These are phyloP conservation scores for Hypoxylon sp. DNA, from an alignment of 2,329 filamentous ascomycete genomes.

Conservation along the genomic window DNA sequence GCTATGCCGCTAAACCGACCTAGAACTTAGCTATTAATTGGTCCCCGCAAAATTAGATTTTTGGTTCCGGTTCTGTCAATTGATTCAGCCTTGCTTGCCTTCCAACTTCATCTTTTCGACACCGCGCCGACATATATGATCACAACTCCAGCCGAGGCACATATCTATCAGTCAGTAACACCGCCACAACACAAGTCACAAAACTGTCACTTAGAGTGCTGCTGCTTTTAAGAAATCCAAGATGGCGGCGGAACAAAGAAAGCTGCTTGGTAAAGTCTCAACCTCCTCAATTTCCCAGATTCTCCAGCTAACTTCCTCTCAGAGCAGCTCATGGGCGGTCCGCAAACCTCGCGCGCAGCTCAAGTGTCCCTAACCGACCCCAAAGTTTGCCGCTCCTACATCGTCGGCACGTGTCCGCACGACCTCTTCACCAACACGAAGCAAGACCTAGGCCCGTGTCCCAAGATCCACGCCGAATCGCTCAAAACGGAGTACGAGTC, in stretches of 20 bases:
- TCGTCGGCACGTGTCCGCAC: conserved; percentile 94
- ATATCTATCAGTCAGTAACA: neutral
- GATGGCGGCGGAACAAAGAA: conserved; percentile 98
- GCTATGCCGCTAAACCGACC: conserved; percentile 28
- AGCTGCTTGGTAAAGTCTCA: conserved; percentile 79
- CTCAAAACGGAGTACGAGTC: conserved; percentile 91
- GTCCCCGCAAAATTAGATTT: conserved; percentile 46
- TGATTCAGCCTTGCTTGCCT: conserved; percentile 44
- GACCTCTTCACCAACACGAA: conserved; percentile 99
- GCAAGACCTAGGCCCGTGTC: conserved; percentile 92
- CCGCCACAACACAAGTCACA: neutral
- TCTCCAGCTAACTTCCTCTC: conserved; percentile 26
- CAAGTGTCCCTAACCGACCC: conserved; percentile 91
- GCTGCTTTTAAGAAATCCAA: conserved; percentile 3
- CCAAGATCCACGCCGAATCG: conserved; percentile 88
- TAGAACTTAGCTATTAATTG: conserved; percentile 43
- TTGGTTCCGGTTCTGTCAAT: conserved; percentile 19
- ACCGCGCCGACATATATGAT: neutral
- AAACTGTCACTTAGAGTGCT: neutral
- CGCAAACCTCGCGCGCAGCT: conserved; percentile 78
- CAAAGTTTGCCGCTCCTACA: conserved; percentile 94
- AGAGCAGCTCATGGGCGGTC: conserved; percentile 94
- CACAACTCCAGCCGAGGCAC: neutral
- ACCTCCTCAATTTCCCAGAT: conserved; percentile 7
- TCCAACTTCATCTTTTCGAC: conserved; percentile 36